Base-by-base conservation (phyloP, 2,329 filamentous ascomycete species). In the Trichophyton benhamiae region DNA sequence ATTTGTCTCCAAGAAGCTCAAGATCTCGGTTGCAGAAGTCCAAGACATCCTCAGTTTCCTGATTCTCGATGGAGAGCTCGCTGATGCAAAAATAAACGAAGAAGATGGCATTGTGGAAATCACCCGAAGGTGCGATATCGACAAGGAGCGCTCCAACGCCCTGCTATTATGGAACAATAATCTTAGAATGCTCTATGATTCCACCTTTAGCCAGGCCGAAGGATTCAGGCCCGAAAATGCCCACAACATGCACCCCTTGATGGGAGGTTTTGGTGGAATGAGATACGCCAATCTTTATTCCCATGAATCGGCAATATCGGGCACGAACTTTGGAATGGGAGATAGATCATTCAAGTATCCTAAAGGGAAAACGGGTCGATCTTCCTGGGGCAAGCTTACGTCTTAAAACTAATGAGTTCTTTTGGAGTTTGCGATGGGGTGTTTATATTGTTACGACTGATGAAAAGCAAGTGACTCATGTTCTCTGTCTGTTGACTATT, bases 1-100 rank as follows among this genome's bases (percentile, higher is more conserved):
- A 20, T 96, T 95, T 80, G 90, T 99, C 67, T 91, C 91, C 30
- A 86, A 87, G 68, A 87, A 92, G 68, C 86, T 99, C 65, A 88
- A 88, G 72, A 95, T 99, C 66, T 86, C 87, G 30, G 82, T 90
- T 55, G 78, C 83, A 13, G 94, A 99, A 75, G 91, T 96, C 2
- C 87, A 95, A 76, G 94, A 99, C 69, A 97, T 99, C 64, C 78
- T 97, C n/a, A 87, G 91, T 57, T 96, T 91, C 76, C 80, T 97
- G 60, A 97, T 99, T 65, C 83, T 96, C 64, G 90, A 96, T 72
- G 87, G 88, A 69, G 89, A 91, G 72, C 85, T 99, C 66, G 57
- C 44, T 13, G 81, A 85, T 58, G 94, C 90, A 64, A 88, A 87
- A 74, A 92, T 99, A 70, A 88, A 99, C 75, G 89, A 97, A 76